Evolutionary conservation across 352 stramenopile genomes (phyloP).

Genomic region (Globisporangium orthogonon): DNA sequence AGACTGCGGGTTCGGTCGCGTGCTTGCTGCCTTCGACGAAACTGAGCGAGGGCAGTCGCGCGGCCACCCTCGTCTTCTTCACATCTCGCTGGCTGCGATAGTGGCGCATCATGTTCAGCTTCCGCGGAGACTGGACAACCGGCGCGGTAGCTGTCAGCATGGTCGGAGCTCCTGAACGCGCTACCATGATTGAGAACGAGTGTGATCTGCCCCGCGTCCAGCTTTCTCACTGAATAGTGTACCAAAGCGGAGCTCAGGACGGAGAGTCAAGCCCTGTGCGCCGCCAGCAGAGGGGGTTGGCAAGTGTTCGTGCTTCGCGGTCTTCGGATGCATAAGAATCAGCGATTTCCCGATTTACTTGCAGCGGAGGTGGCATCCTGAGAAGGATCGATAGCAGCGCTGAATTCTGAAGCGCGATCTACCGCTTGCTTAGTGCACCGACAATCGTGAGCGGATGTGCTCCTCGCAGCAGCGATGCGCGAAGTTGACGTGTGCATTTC

Average conservation of each 20-base stretch:
- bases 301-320: too few species aligned
- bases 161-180: not conserved
- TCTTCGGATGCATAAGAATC: too few species aligned
- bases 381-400: too few species aligned
- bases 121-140: not conserved
- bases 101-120: not conserved
- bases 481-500: too few species aligned
- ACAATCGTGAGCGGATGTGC: too few species aligned
- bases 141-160: not conserved
- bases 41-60: not conserved
- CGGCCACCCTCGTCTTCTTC: slow-evolving; percentile 1
- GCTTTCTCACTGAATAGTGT: not conserved
- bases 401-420: too few species aligned
- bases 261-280: not conserved
- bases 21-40: not conserved
- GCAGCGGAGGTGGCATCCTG: too few species aligned
- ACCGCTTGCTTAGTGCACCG: too few species aligned
- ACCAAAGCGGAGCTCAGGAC: not conserved
- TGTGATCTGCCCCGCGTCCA: not conserved
- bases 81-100: slow-evolving; percentile 3
- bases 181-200: not conserved
- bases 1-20: too few species aligned
- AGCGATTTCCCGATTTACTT: too few species aligned
- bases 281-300: too few species aligned
- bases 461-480: too few species aligned